phyloP scores from a whole-genome alignment of 2,329 filamentous ascomycete genomes.

The Chaetomium sp. region DNA sequence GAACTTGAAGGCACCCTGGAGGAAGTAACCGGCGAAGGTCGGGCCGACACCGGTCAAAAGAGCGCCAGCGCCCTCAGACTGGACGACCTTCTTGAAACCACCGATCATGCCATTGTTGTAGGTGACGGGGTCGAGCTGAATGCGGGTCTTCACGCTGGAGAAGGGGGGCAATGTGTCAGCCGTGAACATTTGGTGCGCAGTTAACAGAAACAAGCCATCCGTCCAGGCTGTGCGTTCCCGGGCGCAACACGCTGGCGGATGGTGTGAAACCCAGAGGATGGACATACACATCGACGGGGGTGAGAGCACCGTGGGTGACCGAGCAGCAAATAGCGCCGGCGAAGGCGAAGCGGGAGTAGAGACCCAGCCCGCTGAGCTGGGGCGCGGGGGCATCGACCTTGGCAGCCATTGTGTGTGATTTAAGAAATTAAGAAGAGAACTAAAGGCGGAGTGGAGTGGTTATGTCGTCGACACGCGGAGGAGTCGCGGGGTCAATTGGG shows the following conservation, averaged over 20 bases:
- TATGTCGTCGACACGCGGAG: constrained; percentile 15
- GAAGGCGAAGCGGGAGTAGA: constrained; percentile 96
- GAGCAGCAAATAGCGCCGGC: constrained; percentile 98
- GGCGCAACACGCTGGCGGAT: background rate
- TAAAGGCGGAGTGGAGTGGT: constrained; percentile 27
- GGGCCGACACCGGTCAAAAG: constrained; percentile 72
- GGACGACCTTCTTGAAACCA: constrained; percentile 70
- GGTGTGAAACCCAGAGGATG: background rate
- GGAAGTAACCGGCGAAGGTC: constrained; percentile 75
- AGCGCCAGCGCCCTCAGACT: constrained; percentile 68
- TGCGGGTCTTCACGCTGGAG: constrained; percentile 74
- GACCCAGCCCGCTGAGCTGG: constrained; percentile 47
- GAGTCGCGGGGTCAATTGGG: constrained; percentile 18
- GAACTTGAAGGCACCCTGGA: constrained; percentile 83
- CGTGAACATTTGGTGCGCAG: background rate
- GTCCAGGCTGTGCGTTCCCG: background rate
- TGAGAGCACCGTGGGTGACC: constrained; percentile 92
- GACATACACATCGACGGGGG: constrained; percentile 89
- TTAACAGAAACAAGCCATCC: background rate
- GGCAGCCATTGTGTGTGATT: constrained; percentile 38
- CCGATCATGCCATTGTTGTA: constrained; percentile 77
- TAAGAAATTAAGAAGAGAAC: constrained; percentile 19
- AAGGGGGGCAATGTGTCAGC: constrained; percentile 7
- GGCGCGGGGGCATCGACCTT: constrained; percentile 41
- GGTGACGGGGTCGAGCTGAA: constrained; percentile 73